These are phyloP conservation scores for Populus tomentosa DNA, from an alignment of 441 rosid genomes.

Conservation along the genomic window DNA sequence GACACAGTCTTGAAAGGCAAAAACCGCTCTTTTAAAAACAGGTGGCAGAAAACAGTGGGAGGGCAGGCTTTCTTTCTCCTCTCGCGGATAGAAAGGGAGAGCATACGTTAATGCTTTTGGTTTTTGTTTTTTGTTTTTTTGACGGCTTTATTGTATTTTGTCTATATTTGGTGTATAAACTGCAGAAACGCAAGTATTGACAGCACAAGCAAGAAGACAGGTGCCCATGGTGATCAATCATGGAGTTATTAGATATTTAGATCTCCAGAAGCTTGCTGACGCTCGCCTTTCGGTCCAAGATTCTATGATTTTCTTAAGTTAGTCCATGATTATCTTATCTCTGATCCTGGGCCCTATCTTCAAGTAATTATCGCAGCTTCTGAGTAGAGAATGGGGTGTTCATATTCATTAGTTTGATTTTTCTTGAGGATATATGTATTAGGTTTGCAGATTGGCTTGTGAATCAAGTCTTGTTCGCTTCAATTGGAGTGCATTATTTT, in stretches of 20 bases:
- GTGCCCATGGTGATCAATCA: not conserved
- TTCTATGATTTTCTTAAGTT: not conserved
- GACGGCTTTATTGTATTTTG: no score
- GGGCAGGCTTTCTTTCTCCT: no score
- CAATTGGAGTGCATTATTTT: no score
- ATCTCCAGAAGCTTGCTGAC: not conserved
- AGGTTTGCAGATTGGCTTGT: not conserved
- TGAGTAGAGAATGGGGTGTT: not conserved
- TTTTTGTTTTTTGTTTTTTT: no score
- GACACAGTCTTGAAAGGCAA: not conserved
- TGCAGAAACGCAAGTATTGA: not conserved
- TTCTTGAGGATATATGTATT: not conserved
- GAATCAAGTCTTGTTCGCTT: not conserved
- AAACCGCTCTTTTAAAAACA: slow-evolving; percentile 21
- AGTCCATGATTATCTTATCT: not conserved
- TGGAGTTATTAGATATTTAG: not conserved
- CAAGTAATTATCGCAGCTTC: not conserved
- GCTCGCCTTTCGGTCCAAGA: not conserved
- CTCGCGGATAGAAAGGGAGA: no score
- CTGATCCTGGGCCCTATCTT: not conserved
- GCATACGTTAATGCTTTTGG: no score
- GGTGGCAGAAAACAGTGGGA: slow-evolving; percentile 18
- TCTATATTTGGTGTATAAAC: not conserved
- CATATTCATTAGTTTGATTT: not conserved
- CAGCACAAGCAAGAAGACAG: not conserved